Evolutionary conservation across 768 basidiomycete species (phyloP).

Genomic region (Heimioporus sp.): DNA sequence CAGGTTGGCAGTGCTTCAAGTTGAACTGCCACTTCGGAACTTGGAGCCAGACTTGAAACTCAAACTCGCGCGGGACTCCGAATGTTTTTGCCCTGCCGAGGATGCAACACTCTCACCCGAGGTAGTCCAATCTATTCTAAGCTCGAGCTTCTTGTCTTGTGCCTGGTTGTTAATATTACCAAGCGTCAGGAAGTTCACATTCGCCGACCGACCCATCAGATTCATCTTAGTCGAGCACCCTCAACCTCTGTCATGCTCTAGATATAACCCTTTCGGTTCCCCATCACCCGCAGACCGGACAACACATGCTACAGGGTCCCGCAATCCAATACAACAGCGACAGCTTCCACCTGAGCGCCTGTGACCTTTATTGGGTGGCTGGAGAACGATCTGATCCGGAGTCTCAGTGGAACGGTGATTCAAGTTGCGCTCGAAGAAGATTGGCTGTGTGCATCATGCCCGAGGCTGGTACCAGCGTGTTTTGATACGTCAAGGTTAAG

Average conservation of each 20-base stretch:
- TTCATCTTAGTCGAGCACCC: slow-evolving; percentile 2
- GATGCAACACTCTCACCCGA: no score
- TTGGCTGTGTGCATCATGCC: background rate
- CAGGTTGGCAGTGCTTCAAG: no score
- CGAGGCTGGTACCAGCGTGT: slow-evolving; percentile 5
- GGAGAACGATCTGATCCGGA: slow-evolving; percentile 5
- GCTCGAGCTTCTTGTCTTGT: no score
- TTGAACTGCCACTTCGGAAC: no score
- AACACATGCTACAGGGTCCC: slow-evolving; percentile 17
- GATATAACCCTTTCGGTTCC: background rate
- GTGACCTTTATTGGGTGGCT: background rate
- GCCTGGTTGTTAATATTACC: no score
- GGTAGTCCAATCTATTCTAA: no score
- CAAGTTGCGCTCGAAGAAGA: background rate
- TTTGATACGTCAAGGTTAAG: background rate
- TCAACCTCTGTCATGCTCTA: background rate
- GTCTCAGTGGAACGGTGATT: background rate
- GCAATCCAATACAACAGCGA: background rate
- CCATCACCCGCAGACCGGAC: slow-evolving; percentile 5
- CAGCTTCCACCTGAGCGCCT: background rate
- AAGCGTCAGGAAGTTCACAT: no score
- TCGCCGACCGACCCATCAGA: no score
- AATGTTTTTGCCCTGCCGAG: no score
- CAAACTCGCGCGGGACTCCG: no score
- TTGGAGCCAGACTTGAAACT: no score